phyloP scores from a whole-genome alignment of 805 yeast species.

The Ogataea neopini region DNA sequence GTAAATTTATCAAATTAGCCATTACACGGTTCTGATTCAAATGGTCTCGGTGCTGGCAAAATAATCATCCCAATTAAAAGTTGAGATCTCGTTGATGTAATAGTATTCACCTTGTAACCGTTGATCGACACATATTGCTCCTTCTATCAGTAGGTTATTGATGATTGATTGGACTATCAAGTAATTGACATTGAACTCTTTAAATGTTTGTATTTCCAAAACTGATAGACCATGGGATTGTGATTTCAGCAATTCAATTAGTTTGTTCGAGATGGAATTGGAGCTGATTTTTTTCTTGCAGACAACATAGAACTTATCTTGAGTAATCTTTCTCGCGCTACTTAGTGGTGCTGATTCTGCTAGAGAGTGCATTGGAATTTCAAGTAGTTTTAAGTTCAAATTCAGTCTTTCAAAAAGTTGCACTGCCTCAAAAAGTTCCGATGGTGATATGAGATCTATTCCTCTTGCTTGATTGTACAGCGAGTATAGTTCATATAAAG shows the following conservation, averaged over 20 bases:
- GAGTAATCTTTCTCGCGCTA: conserved; percentile 29
- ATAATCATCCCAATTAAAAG: conserved; percentile 23
- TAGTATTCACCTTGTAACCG: conserved; percentile 32
- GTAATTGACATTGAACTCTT: conserved; percentile 30
- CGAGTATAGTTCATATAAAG: conserved; percentile 63
- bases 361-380: conserved; percentile 51
- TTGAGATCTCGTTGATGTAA: conserved; percentile 32
- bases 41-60: no score
- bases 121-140: conserved; percentile 32
- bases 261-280: conserved; percentile 25
- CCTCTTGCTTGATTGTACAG: conserved; percentile 66
- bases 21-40: no score
- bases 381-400: conserved; percentile 26
- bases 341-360: background rate
- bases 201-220: conserved; percentile 29
- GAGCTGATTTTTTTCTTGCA: conserved; percentile 28
- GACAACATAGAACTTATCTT: conserved; percentile 24
- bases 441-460: conserved; percentile 66
- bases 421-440: conserved; percentile 65
- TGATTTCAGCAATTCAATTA: conserved; percentile 19
- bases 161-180: conserved; percentile 32
- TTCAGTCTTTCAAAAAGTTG: conserved; percentile 51
- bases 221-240: conserved; percentile 29
- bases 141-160: conserved; percentile 25
- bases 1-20: background rate